A percentile compares a stretch with the other conserved stretches of the same genome.
phyloP scores from a whole-genome alignment of 2,329 filamentous ascomycete species.

The Talaromyces sp. region DNA sequence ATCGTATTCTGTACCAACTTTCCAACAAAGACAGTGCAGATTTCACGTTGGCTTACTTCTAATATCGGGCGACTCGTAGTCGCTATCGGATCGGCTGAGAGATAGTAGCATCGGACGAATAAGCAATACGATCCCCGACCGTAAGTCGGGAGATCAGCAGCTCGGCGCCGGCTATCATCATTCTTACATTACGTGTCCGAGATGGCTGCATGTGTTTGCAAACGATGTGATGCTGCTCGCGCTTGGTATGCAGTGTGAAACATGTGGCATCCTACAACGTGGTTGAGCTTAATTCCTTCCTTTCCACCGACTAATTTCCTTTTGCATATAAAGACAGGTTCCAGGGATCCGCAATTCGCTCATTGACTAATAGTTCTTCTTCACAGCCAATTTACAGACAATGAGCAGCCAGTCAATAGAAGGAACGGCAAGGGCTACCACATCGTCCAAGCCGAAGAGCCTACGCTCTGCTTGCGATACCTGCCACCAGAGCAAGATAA shows the following conservation, averaged over 20 bases:
- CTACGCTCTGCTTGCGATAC: slow-evolving; percentile 9
- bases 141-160: neutral
- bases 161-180: neutral
- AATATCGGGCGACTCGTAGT: neutral
- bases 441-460: neutral
- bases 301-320: neutral
- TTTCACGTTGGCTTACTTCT: neutral
- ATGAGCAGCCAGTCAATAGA: neutral
- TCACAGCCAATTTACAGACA: neutral
- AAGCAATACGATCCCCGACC: neutral
- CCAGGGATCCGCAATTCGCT: neutral
- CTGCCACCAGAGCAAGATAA: slow-evolving; percentile 6
- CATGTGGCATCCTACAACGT: neutral
- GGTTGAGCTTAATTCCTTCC: neutral
- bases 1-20: neutral
- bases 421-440: neutral
- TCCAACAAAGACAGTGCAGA: neutral
- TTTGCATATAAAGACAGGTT: neutral
- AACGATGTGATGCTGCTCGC: neutral
- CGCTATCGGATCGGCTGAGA: neutral
- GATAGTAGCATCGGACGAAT: neutral
- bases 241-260: neutral
- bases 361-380: neutral
- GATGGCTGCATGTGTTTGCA: neutral
- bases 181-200: neutral